Conservation (phyloP, 495 filamentous ascomycete species). For the Hypomontagnella monticulosa region DNA sequence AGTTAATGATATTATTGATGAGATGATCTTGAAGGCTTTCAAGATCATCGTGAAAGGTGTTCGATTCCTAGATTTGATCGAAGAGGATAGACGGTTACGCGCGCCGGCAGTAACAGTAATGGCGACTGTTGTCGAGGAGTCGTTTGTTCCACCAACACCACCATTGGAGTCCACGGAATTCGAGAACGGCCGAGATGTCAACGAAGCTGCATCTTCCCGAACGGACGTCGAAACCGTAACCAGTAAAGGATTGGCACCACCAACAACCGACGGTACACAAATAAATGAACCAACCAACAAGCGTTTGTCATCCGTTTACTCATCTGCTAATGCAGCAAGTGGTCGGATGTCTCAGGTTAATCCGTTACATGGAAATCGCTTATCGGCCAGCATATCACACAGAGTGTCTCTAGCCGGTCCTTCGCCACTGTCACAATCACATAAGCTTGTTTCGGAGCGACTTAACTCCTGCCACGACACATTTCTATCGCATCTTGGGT, state of each 20-base stretch:
- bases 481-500: slow-evolving; percentile 87
- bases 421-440: slow-evolving; percentile 53
- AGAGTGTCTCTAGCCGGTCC: slow-evolving; percentile 61
- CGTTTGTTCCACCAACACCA: slow-evolving; percentile 74
- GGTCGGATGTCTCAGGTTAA: slow-evolving; percentile 51
- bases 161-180: slow-evolving; percentile 67
- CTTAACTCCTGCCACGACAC: slow-evolving; percentile 81
- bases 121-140: slow-evolving; percentile 70
- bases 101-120: slow-evolving; percentile 64
- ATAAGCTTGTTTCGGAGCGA: slow-evolving; percentile 66
- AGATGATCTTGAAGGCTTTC: slow-evolving; percentile 92
- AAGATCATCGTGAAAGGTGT: slow-evolving; percentile 92
- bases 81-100: slow-evolving; percentile 67
- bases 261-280: slow-evolving; percentile 48
- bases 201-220: slow-evolving; percentile 53
- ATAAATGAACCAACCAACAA: slow-evolving; percentile 46
- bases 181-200: slow-evolving; percentile 44
- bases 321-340: slow-evolving; percentile 47
- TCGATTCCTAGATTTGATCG: slow-evolving; percentile 89
- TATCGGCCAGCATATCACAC: slow-evolving; percentile 64
- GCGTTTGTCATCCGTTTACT: slow-evolving; percentile 56
- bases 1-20: slow-evolving; percentile 82
- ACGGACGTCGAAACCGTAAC: slow-evolving; percentile 39
- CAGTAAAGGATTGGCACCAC: slow-evolving; percentile 43
- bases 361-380: slow-evolving; percentile 47